Evolutionary conservation across 805 yeast genomes (phyloP).

Genomic region (Monosporozyma aerobia): DNA sequence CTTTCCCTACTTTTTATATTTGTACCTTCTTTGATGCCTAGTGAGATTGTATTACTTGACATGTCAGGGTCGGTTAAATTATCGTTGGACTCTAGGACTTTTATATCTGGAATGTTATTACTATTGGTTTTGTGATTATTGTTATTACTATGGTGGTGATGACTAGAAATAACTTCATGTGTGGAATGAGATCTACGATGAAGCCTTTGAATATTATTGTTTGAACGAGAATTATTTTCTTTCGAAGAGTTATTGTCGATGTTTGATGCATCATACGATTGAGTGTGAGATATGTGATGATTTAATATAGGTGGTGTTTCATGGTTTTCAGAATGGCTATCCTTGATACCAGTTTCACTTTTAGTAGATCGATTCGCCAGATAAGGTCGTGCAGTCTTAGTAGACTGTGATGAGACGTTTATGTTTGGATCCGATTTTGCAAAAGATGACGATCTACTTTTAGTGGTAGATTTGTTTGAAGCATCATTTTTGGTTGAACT

Average conservation of each 20-base stretch:
- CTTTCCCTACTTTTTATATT: not conserved
- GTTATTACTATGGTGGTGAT: not conserved
- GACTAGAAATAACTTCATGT: not conserved
- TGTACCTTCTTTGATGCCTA: not conserved
- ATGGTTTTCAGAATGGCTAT: not conserved
- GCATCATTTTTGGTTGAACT: constrained; percentile 1
- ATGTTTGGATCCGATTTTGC: not conserved
- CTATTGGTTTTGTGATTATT: not conserved
- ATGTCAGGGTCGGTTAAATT: not conserved
- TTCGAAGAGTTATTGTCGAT: not conserved
- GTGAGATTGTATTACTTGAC: not conserved
- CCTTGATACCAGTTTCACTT: not conserved
- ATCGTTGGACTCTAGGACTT: not conserved
- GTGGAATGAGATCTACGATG: not conserved
- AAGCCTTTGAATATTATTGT: not conserved
- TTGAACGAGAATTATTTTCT: not conserved
- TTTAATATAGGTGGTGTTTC: not conserved
- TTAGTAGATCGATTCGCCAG: not conserved
- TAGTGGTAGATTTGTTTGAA: not conserved
- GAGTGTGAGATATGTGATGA: not conserved
- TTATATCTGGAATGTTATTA: constrained; percentile 1
- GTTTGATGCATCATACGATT: not conserved
- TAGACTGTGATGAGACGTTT: not conserved
- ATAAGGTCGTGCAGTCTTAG: not conserved
- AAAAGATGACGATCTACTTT: not conserved